A percentile compares a stretch with the other conserved stretches of the same genome.
These are phyloP conservation scores for Ophiognomonia clavigignenti-juglandacearum DNA, from an alignment of 2,329 filamentous ascomycete genomes.

Conservation along the genomic window DNA sequence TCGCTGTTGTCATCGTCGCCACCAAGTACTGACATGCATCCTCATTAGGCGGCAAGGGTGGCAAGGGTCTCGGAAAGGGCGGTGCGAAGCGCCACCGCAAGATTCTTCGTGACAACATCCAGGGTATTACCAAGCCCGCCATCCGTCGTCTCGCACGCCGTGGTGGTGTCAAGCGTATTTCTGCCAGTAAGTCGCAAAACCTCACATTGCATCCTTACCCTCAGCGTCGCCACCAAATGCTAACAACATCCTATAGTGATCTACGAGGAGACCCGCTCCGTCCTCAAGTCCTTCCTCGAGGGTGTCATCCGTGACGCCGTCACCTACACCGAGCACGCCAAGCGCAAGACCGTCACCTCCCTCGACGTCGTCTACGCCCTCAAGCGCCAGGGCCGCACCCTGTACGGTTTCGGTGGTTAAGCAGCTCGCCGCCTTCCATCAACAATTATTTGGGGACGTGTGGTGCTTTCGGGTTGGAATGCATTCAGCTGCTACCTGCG, in stretches of 20 bases:
- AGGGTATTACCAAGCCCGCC: slow-evolving; percentile 97
- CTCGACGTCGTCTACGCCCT: slow-evolving; percentile 60
- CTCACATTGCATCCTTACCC: not conserved
- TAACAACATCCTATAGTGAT: slow-evolving; percentile 50
- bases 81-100: slow-evolving; percentile 98
- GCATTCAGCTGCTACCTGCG: slow-evolving; percentile 4
- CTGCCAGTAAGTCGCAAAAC: slow-evolving; percentile 66
- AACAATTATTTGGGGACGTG: not conserved
- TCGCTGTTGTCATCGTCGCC: slow-evolving; percentile 22
- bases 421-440: not conserved
- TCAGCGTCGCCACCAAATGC: no score
- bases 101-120: slow-evolving; percentile 99
- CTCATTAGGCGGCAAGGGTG: slow-evolving; percentile 78
- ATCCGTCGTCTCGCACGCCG: slow-evolving; percentile 97
- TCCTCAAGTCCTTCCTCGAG: slow-evolving; percentile 80
- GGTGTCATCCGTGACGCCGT: slow-evolving; percentile 74
- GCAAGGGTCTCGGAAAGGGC: slow-evolving; percentile 96
- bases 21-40: slow-evolving; percentile 39
- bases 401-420: slow-evolving; percentile 67
- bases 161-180: slow-evolving; percentile 99
- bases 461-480: slow-evolving; percentile 3
- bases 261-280: slow-evolving; percentile 79
- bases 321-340: slow-evolving; percentile 80
- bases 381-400: slow-evolving; percentile 61
- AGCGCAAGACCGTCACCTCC: slow-evolving; percentile 68